phyloP scores from a whole-genome alignment of 208 protist species.

The Acanthamoeba divionensis region DNA sequence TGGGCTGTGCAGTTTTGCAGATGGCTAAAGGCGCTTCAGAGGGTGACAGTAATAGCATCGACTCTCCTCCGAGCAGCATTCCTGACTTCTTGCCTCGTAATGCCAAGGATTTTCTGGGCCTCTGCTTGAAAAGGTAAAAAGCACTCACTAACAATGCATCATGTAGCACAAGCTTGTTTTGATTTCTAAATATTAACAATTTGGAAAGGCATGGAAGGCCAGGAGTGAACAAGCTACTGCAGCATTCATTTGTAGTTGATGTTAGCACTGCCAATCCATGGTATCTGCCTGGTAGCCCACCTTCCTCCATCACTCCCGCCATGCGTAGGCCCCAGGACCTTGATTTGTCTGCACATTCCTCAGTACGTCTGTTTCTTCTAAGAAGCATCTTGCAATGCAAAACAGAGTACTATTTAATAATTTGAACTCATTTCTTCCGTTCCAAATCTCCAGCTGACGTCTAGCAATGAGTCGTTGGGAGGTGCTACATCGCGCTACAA shows the following conservation, averaged over 20 bases:
- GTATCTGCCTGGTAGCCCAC: slow-evolving; percentile 35
- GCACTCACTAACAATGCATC: too few species aligned
- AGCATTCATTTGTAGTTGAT: slow-evolving; percentile 18
- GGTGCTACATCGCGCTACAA: slow-evolving; percentile 58
- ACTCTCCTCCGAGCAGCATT: neutral
- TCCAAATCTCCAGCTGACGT: neutral
- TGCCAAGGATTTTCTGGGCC: neutral
- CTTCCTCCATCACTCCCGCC: neutral
- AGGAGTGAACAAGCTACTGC: neutral
- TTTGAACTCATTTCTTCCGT: neutral
- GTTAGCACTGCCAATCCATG: slow-evolving; percentile 22
- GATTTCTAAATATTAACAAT: neutral
- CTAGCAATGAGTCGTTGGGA: neutral
- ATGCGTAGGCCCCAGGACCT: neutral
- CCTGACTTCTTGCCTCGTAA: neutral
- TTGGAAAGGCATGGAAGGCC: neutral
- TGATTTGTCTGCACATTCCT: neutral
- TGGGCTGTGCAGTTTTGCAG: slow-evolving; percentile 5
- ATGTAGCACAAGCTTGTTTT: too few species aligned
- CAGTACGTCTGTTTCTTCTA: neutral
- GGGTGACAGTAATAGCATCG: neutral
- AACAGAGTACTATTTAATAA: neutral
- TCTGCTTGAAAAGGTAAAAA: neutral
- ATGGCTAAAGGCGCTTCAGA: slow-evolving; percentile 5
- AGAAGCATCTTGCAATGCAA: too few species aligned